phyloP scores from a whole-genome alignment of 1,284 basidiomycete genomes.

The Singerocomus inundabilis region DNA sequence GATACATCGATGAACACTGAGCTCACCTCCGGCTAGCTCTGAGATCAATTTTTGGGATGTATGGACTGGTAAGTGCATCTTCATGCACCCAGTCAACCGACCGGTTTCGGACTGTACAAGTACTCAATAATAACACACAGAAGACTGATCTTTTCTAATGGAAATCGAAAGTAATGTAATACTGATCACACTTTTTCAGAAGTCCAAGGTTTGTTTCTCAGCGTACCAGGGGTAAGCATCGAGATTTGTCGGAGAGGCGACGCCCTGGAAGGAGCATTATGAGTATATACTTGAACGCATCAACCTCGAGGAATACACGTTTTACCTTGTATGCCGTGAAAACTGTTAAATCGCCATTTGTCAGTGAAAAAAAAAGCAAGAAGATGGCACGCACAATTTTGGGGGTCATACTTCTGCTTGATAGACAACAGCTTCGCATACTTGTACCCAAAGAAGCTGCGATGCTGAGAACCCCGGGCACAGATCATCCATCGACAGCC shows the following conservation, averaged over 20 bases:
- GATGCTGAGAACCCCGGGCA: too few species aligned
- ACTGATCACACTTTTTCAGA: too few species aligned
- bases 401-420: conserved; percentile 26
- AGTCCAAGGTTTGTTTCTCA: neutral
- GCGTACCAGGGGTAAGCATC: conserved; percentile 11
- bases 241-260: conserved; percentile 14
- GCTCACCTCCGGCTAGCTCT: too few species aligned
- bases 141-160: too few species aligned
- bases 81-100: too few species aligned
- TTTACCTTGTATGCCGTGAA: conserved; percentile 25
- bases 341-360: conserved; percentile 1
- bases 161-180: too few species aligned
- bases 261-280: conserved; percentile 10
- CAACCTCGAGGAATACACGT: neutral
- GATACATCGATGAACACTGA: too few species aligned
- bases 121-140: too few species aligned
- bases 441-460: conserved; percentile 30
- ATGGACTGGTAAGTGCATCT: too few species aligned
- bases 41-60: too few species aligned
- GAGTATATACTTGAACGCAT: neutral
- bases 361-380: neutral
- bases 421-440: conserved; percentile 20
- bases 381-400: conserved; percentile 22
- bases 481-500: neutral
- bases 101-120: too few species aligned